Conservation (phyloP, 2,329 filamentous ascomycete genomes). For the Neoarthrinium moseri region DNA sequence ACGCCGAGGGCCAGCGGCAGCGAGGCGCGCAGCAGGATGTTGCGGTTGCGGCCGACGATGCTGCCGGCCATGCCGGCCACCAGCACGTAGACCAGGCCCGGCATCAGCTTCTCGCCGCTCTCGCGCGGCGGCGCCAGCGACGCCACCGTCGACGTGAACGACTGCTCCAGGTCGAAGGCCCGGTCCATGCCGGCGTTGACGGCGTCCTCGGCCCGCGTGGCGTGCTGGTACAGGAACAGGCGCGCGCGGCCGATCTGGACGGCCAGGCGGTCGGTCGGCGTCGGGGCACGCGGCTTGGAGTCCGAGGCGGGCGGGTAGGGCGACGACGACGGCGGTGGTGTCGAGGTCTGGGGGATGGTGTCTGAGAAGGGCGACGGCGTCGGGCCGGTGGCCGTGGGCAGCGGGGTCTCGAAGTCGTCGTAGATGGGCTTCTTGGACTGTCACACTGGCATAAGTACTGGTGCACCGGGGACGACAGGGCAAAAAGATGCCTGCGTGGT, state of each 20-base stretch:
- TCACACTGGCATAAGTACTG: slow-evolving; percentile 1
- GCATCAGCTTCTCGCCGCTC: slow-evolving; percentile 84
- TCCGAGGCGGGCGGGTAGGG: slow-evolving; percentile 16
- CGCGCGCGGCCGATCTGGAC: slow-evolving; percentile 77
- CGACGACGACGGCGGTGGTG: slow-evolving; percentile 16
- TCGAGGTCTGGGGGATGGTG: slow-evolving; percentile 28
- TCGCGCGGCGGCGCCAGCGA: slow-evolving; percentile 83
- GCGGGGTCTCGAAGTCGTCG: slow-evolving; percentile 61
- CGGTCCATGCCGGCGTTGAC: slow-evolving; percentile 80
- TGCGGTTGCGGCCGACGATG: slow-evolving; percentile 86
- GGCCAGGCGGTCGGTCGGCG: slow-evolving; percentile 87
- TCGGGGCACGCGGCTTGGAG: slow-evolving; percentile 51
- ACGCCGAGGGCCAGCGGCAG: slow-evolving; percentile 79
- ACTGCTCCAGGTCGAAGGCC: slow-evolving; percentile 81
- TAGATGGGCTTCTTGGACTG: slow-evolving; percentile 73
- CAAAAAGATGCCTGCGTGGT: too few relatives aligned
- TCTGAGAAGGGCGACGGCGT: slow-evolving; percentile 31
- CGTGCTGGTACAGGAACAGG: slow-evolving; percentile 75
- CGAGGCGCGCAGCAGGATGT: slow-evolving; percentile 74
- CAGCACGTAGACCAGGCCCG: slow-evolving; percentile 86
- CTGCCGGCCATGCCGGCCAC: slow-evolving; percentile 93
- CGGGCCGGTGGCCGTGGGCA: slow-evolving; percentile 23
- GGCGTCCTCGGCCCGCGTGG: slow-evolving; percentile 72
- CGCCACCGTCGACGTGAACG: slow-evolving; percentile 85
- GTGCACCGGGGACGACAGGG: not conserved